Percentiles rank a stretch among this genome's conserved stretches.
Conservation (phyloP, 1,284 basidiomycete genomes). For the Tilletia setariae region DNA sequence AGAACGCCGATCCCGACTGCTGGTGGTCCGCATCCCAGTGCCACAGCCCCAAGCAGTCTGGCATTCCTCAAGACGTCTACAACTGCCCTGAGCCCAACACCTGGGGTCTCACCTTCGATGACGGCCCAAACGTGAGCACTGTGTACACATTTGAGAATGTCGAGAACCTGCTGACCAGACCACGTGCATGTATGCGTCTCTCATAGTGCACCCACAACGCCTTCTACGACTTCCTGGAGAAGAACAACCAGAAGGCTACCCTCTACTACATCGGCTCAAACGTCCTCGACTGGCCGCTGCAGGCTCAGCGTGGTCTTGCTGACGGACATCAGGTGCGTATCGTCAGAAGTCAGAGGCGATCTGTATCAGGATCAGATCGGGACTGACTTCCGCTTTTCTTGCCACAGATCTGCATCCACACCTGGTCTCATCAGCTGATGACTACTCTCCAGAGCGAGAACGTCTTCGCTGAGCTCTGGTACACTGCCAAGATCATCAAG, state of each 20-base stretch:
- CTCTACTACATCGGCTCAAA: slow-evolving; percentile 60
- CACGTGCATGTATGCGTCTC: too few species aligned
- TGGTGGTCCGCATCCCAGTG: slow-evolving; percentile 48
- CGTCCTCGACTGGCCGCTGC: slow-evolving; percentile 60
- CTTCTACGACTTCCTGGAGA: slow-evolving; percentile 59
- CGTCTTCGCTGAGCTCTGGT: slow-evolving; percentile 62
- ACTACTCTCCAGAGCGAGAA: slow-evolving; percentile 59
- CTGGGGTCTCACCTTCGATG: slow-evolving; percentile 61
- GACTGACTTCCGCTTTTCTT: too few species aligned
- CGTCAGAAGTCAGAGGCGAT: too few species aligned
- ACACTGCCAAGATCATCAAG: slow-evolving; percentile 60
- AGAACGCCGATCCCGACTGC: slow-evolving; percentile 41
- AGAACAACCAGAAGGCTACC: slow-evolving; percentile 59
- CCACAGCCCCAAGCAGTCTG: slow-evolving; percentile 45
- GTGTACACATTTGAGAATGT: neutral
- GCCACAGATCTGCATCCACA: slow-evolving; percentile 47
- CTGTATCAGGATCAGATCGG: too few species aligned
- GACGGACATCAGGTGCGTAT: slow-evolving; percentile 34
- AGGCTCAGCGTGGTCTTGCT: slow-evolving; percentile 58
- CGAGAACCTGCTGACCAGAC: neutral
- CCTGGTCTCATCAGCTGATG: slow-evolving; percentile 60
- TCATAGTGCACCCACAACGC: slow-evolving; percentile 57
- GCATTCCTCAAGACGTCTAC: slow-evolving; percentile 55
- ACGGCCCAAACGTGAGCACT: slow-evolving; percentile 52
- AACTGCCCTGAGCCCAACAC: slow-evolving; percentile 58